phyloP scores from a whole-genome alignment of 2,329 filamentous ascomycete species.

The Coniochaeta ligniaria region DNA sequence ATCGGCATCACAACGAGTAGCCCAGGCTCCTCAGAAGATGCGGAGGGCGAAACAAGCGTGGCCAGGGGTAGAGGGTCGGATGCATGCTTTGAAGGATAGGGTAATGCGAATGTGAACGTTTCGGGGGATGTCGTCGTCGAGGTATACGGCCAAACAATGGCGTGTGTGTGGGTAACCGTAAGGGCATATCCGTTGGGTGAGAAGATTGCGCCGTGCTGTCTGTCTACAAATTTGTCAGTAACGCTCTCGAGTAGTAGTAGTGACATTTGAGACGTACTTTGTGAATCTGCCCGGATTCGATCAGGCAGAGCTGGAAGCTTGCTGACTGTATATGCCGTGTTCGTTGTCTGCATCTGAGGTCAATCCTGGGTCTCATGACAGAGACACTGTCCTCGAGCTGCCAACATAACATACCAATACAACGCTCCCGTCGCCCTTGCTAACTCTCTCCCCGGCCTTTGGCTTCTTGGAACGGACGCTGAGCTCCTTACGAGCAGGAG shows the following conservation, averaged over 20 bases:
- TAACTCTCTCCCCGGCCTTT: constrained; percentile 53
- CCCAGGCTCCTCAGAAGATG: constrained; percentile 73
- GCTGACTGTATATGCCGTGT: constrained; percentile 76
- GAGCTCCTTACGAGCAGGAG: constrained; percentile 36
- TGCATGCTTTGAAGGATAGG: constrained; percentile 59
- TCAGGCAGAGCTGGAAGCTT: constrained; percentile 79
- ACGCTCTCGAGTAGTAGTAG: background rate
- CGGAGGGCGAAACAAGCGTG: constrained; percentile 71
- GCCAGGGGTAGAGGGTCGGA: constrained; percentile 74
- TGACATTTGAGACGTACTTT: constrained; percentile 43
- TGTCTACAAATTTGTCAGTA: constrained; percentile 35
- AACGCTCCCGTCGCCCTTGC: constrained; percentile 61
- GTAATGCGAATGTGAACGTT: constrained; percentile 73
- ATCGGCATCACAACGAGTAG: constrained; percentile 79
- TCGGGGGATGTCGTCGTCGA: constrained; percentile 61
- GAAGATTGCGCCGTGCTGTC: constrained; percentile 60
- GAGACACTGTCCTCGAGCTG: background rate
- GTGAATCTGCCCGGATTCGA: constrained; percentile 58
- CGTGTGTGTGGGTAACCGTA: constrained; percentile 71
- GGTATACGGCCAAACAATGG: constrained; percentile 86
- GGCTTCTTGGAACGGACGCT: constrained; percentile 55
- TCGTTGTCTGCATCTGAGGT: constrained; percentile 59
- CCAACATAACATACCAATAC: constrained; percentile 49
- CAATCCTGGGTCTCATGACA: constrained; percentile 5
- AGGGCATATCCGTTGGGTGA: constrained; percentile 67